Evolutionary conservation across 768 basidiomycete species (phyloP).

Genomic region (Gloeophyllum trabeum): DNA sequence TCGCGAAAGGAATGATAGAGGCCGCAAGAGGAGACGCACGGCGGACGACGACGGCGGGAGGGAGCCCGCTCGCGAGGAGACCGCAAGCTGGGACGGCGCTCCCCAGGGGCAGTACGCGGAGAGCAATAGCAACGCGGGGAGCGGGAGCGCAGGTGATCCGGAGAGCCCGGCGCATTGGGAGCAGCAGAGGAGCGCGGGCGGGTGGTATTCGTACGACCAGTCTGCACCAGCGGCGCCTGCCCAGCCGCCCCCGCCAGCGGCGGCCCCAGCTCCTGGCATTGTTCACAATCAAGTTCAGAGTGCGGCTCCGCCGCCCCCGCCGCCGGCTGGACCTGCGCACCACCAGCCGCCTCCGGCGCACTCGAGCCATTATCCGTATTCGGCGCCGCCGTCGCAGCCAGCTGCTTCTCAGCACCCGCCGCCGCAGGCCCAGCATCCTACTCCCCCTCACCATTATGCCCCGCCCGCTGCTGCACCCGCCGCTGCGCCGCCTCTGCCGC

Average conservation of each 20-base stretch:
- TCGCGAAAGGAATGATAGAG: slow-evolving; percentile 10
- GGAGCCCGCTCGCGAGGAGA: slow-evolving; percentile 8
- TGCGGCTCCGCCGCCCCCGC: slow-evolving; percentile 5
- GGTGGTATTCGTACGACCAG: slow-evolving; percentile 11
- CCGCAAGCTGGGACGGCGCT: slow-evolving; percentile 10
- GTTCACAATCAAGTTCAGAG: slow-evolving; percentile 1
- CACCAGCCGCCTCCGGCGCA: slow-evolving; percentile 6
- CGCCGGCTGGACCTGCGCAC: too few species aligned
- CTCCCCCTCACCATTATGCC: slow-evolving; percentile 7
- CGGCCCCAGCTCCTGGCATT: slow-evolving; percentile 2
- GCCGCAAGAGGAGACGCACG: slow-evolving; percentile 3
- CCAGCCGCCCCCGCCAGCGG: slow-evolving; percentile 6
- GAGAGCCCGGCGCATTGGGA: slow-evolving; percentile 1
- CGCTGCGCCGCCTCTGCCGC: slow-evolving; percentile 2
- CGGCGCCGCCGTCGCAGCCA: slow-evolving; percentile 2
- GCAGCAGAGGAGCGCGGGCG: slow-evolving; percentile 12
- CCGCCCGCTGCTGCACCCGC: slow-evolving; percentile 6
- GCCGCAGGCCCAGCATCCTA: slow-evolving; percentile 10
- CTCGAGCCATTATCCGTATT: slow-evolving; percentile 3
- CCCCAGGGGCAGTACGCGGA: slow-evolving; percentile 11
- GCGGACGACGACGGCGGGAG: slow-evolving; percentile 1
- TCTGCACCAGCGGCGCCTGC: slow-evolving; percentile 7
- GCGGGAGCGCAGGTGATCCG: slow-evolving; percentile 9
- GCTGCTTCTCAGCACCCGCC: slow-evolving; percentile 10
- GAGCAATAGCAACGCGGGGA: slow-evolving; percentile 18